Percentiles rank a stretch among this genome's conserved stretches.
These are phyloP conservation scores for Candida glucosophila DNA, from an alignment of 1,139 yeast genomes.

Conservation along the genomic window DNA sequence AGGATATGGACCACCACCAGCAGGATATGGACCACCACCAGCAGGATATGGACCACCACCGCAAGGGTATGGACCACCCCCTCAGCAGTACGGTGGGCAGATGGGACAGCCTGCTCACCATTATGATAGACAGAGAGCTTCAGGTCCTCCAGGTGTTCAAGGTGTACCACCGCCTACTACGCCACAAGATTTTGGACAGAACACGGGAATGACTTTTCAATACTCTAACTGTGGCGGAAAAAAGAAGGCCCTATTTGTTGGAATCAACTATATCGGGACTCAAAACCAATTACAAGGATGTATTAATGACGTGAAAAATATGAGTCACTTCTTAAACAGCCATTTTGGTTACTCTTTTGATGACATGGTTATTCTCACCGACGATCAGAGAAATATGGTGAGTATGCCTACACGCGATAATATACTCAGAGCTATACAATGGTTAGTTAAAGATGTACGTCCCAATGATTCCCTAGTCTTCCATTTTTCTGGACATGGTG, in stretches of 20 bases:
- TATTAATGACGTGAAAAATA: constrained; percentile 71
- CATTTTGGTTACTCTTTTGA: constrained; percentile 62
- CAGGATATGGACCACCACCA: constrained; percentile 8
- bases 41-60: constrained; percentile 9
- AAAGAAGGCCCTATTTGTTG: constrained; percentile 76
- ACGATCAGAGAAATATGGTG: constrained; percentile 56
- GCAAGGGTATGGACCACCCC: constrained; percentile 9
- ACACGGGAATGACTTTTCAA: constrained; percentile 37
- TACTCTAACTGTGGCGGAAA: constrained; percentile 72
- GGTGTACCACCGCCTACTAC: constrained; percentile 19
- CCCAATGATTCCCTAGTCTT: constrained; percentile 83
- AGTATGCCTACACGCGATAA: constrained; percentile 71
- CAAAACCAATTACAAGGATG: constrained; percentile 71
- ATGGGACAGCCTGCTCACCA: neutral
- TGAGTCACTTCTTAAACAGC: constrained; percentile 46
- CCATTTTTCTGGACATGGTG: constrained; percentile 95
- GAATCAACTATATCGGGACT: constrained; percentile 82
- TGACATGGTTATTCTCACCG: constrained; percentile 81
- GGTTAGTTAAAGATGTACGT: constrained; percentile 76
- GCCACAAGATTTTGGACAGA: constrained; percentile 25
- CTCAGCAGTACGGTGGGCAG: constrained; percentile 2
- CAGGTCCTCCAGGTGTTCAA: constrained; percentile 2
- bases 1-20: constrained; percentile 9
- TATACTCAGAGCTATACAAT: constrained; percentile 79
- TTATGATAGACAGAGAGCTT: constrained; percentile 1